Percentiles rank a stretch among this genome's conserved stretches.
phyloP scores from a whole-genome alignment of 139 green algal genomes.

The Mychonastes homosphaera region DNA sequence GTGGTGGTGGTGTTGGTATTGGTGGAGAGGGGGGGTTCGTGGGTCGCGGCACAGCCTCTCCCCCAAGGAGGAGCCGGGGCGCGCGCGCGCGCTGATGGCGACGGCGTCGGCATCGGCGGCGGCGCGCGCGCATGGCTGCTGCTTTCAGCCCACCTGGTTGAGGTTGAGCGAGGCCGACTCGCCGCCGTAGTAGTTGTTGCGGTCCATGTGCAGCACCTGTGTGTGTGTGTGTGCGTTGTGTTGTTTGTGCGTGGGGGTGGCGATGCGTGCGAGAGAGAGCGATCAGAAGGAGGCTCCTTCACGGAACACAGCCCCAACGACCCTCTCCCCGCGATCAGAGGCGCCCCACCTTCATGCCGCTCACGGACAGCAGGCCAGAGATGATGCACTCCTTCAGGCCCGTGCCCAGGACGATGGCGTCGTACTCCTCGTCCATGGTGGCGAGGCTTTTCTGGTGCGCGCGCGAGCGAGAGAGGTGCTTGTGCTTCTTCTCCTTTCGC shows the following conservation, averaged over 20 bases:
- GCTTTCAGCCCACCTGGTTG: slow-evolving; percentile 60
- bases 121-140: background rate
- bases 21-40: background rate
- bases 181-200: slow-evolving; percentile 98
- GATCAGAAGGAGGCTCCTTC: background rate
- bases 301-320: background rate
- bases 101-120: background rate
- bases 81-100: background rate
- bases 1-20: background rate
- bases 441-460: no score
- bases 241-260: background rate
- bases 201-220: slow-evolving; percentile 95
- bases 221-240: background rate
- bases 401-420: slow-evolving; percentile 95
- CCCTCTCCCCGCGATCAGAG: background rate
- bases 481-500: no score
- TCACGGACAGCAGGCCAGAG: slow-evolving; percentile 86
- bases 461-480: no score
- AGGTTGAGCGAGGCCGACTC: slow-evolving; percentile 90
- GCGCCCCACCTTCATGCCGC: slow-evolving; percentile 71
- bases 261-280: background rate
- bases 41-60: background rate
- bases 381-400: slow-evolving; percentile 99
- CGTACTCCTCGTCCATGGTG: slow-evolving; percentile 88
- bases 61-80: background rate